Base-by-base conservation (phyloP, 2,329 filamentous ascomycete genomes). In the Sporothrix phasma region DNA sequence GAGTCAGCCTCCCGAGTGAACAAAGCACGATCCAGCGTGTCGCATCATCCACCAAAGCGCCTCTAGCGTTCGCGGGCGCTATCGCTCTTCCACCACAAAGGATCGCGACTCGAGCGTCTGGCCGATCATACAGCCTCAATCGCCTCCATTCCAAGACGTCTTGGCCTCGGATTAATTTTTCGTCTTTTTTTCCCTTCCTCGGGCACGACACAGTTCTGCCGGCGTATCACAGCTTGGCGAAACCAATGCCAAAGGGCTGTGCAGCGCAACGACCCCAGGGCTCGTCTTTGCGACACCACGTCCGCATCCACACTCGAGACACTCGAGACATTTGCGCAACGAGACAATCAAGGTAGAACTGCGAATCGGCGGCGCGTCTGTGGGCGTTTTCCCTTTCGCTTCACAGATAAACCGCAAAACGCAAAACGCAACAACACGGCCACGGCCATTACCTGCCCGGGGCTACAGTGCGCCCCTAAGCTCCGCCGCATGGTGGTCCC, bases 401-500 rank as follows among this genome's bases (percentile, higher is more conserved):
- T 62, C 45, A 53, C 34, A 7, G 5, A 5, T n/a, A n/a, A n/a
- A n/a, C n/a, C n/a, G n/a, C n/a, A n/a, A n/a, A n/a, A n/a, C n/a
- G n/a, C n/a, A n/a, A n/a, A n/a, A n/a, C n/a, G n/a, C n/a, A n/a
- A n/a, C n/a, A 17, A 43, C 31, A 43, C 34, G 45, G 61, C 47
- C 37, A 31, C 37, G n/a, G n/a, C 31, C n/a, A 39, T 56, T 56
- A 11, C 19, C 19, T n/a, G 51, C 31, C 51, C 19, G 51, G 19
- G 19, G 15, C 34, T 34, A 39, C 31, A n/a, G 6, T 4, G 3
- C 8, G 15, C 6, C 17, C 29, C 22, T 5, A 26, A 34, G 31
- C 43, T n/a, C 54, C 24, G 49, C 54, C 53, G 46, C 8, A 66
- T 65, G 47, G 39, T 64, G 46, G 22, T 63, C 8, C 65, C 56